phyloP scores from a whole-genome alignment of 345 rosid species.

The Melaleuca alternifolia region DNA sequence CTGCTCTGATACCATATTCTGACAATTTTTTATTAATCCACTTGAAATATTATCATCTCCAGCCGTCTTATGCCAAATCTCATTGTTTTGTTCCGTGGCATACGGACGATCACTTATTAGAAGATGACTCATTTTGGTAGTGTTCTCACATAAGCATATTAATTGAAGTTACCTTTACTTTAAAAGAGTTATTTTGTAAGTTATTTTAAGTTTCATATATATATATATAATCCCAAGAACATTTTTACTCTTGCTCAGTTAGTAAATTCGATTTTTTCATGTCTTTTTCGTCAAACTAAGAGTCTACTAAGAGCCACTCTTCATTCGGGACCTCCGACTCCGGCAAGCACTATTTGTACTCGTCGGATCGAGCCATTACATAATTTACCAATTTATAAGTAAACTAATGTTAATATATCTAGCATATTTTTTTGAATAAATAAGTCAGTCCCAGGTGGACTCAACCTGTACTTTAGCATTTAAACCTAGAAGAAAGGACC shows the following conservation, averaged over 20 bases:
- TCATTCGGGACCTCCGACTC: too few species aligned
- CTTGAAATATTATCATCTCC: background rate
- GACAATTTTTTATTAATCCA: background rate
- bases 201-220: too few species aligned
- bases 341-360: background rate
- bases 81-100: background rate
- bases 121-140: background rate
- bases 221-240: background rate
- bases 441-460: background rate
- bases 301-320: background rate
- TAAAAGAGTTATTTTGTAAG: background rate
- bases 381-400: background rate
- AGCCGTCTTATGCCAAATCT: background rate
- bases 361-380: too few species aligned
- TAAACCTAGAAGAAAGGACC: background rate
- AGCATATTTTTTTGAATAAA: background rate
- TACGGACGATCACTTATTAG: background rate
- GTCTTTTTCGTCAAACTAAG: too few species aligned
- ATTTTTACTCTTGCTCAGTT: too few species aligned
- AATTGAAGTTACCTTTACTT: background rate
- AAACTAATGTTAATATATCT: background rate
- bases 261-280: too few species aligned
- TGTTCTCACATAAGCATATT: fast-evolving
- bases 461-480: background rate
- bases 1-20: background rate